A percentile compares a stretch with the other conserved stretches of the same genome.
phyloP scores from a whole-genome alignment of 495 filamentous ascomycete species.

The Talaromyces trachyspermus region DNA sequence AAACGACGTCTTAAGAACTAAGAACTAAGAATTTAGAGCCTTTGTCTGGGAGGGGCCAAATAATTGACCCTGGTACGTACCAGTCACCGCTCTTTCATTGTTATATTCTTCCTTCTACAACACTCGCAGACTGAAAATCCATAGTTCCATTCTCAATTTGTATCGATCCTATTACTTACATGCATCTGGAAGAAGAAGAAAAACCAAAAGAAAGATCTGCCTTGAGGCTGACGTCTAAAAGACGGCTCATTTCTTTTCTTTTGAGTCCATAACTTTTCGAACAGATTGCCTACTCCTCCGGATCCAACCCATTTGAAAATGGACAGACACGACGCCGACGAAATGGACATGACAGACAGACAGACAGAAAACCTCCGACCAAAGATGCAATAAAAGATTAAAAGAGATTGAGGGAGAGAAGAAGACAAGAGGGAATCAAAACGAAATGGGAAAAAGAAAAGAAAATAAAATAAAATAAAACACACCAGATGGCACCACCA shows the following conservation, averaged over 20 bases:
- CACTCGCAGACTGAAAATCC: too few species aligned
- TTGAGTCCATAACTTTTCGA: neutral
- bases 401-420: neutral
- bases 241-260: neutral
- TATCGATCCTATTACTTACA: conserved; percentile 1
- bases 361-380: conserved; percentile 4
- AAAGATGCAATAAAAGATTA: neutral
- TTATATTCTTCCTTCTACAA: too few species aligned
- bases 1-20: too few species aligned
- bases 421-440: neutral
- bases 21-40: too few species aligned
- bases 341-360: too few species aligned
- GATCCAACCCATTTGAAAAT: too few species aligned
- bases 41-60: too few species aligned
- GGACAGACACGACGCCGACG: too few species aligned
- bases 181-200: neutral
- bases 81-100: too few species aligned
- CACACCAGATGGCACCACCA: neutral
- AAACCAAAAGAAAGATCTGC: conserved; percentile 1
- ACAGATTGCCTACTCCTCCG: conserved; percentile 4
- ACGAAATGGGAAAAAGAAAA: neutral
- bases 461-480: neutral
- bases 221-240: conserved; percentile 1
- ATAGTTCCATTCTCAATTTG: conserved; percentile 5
- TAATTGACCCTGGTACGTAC: too few species aligned